Evolutionary conservation across 495 filamentous ascomycete species (phyloP).

Genomic region (Neurospora sp.): DNA sequence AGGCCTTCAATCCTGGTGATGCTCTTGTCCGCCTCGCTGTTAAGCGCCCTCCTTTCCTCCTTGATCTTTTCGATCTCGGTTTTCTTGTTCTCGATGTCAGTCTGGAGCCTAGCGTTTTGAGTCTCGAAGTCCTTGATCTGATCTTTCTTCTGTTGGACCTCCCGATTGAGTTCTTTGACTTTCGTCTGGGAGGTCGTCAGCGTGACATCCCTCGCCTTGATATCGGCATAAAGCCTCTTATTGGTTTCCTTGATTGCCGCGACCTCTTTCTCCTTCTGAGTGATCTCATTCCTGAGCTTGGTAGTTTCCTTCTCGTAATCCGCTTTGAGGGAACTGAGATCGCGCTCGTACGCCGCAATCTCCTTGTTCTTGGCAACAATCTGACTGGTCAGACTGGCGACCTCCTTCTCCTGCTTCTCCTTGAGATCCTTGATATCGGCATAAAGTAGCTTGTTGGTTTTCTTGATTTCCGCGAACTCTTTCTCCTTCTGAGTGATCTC

Average conservation of each 20-base stretch:
- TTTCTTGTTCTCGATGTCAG: neutral
- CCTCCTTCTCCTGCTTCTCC: neutral
- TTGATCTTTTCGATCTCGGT: neutral
- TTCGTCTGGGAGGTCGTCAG: neutral
- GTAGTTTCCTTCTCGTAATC: neutral
- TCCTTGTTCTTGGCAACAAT: neutral
- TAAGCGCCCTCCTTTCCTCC: neutral
- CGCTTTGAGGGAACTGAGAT: neutral
- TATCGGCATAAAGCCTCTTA: neutral
- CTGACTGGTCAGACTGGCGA: neutral
- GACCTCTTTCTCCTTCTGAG: neutral
- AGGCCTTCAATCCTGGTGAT: neutral
- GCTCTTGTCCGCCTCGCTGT: neutral
- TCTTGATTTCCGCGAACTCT: neutral
- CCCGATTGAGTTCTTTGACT: neutral
- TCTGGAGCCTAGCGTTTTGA: neutral
- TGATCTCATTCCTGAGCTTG: neutral
- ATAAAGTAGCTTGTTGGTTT: neutral
- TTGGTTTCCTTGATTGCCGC: neutral
- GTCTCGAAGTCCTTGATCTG: neutral
- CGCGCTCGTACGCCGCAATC: neutral
- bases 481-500: neutral
- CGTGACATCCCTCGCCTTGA: no score
- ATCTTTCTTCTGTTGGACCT: neutral
- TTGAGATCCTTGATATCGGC: neutral